phyloP scores from a whole-genome alignment of 805 yeast species.

The Metschnikowia gelsemii region DNA sequence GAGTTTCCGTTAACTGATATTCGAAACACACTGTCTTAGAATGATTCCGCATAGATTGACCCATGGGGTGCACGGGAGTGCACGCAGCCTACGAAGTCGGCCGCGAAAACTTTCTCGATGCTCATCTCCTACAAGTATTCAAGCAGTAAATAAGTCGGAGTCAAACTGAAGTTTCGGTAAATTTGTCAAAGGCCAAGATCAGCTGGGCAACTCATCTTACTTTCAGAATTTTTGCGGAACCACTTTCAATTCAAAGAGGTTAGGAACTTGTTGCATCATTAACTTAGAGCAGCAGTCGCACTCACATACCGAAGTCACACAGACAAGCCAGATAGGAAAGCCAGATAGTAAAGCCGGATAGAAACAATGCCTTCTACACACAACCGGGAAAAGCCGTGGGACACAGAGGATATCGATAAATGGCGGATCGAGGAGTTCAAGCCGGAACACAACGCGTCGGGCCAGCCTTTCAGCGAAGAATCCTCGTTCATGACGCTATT shows the following conservation, averaged over 20 bases:
- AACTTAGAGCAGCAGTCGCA: too few species aligned
- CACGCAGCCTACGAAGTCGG: too few species aligned
- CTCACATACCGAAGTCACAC: background rate
- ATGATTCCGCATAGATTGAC: too few species aligned
- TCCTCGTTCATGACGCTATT: conserved; percentile 91
- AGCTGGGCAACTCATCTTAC: too few species aligned
- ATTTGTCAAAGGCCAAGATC: too few species aligned
- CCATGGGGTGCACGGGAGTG: conserved; percentile 4
- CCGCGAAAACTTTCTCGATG: conserved; percentile 13
- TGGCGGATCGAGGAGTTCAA: conserved; percentile 88
- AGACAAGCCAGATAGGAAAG: background rate
- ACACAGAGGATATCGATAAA: conserved; percentile 89
- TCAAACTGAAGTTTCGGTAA: too few species aligned
- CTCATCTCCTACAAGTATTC: conserved; percentile 7
- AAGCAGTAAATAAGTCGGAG: too few species aligned
- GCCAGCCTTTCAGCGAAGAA: conserved; percentile 91
- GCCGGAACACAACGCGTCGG: conserved; percentile 84
- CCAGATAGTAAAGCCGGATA: background rate
- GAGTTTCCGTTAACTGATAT: too few species aligned
- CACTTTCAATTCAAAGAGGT: too few species aligned
- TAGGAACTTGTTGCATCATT: too few species aligned
- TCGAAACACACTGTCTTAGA: too few species aligned
- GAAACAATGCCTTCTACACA: conserved; percentile 81
- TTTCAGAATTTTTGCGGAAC: too few species aligned
- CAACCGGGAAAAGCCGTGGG: conserved; percentile 97